Evolutionary conservation across 805 yeast species (phyloP), one percentile per base, ranked within the genome.

Genomic region (Nakazawaea wickerhamii): DNA sequence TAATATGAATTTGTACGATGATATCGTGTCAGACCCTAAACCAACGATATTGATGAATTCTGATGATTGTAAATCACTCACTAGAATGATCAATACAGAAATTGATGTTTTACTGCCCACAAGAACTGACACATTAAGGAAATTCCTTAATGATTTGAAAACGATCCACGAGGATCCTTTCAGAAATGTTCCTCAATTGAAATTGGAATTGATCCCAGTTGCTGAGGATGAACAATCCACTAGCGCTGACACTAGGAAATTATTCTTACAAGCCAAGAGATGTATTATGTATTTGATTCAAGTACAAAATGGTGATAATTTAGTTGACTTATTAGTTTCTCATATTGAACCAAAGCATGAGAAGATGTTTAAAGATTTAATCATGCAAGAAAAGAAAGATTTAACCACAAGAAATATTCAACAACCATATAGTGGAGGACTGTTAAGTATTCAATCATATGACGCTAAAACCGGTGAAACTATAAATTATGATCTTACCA

Each of bases 271-370:
- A 55, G 88, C 84, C 0, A 91, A 91, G 58, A 68, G 95, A 48
- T 83, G 89, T 50, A 64, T 90, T n/a, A 63, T 84, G 13, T 88
- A 88, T 55, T 78, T 91, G 54, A 77, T 90, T 48, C 79, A 89
- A 50, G 85, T 93, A 5, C 97, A 93, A 65, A 75, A 76, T 11
- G 80, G 80, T 20, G 67, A 73, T 2, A 81, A 79, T 48, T 68
- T 91, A 36, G 72, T 82, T 42, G 91, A 84, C 39, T 62, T 87
- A 41, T 60, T 88, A 39, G 70, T 84, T 8, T 74, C 81, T 4
- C 84, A 83, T 3, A 86, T 85, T 23, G 67, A 70, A 28, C 75
- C 81, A 0, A 70, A 67, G 14, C 91, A 91, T 57, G 99, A 93
- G 57, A 60, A 66, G 5, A 68, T 61, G 40, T 89, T 84, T 60